phyloP scores from a whole-genome alignment of 1,284 basidiomycete species.

The Fomes fomentarius region DNA sequence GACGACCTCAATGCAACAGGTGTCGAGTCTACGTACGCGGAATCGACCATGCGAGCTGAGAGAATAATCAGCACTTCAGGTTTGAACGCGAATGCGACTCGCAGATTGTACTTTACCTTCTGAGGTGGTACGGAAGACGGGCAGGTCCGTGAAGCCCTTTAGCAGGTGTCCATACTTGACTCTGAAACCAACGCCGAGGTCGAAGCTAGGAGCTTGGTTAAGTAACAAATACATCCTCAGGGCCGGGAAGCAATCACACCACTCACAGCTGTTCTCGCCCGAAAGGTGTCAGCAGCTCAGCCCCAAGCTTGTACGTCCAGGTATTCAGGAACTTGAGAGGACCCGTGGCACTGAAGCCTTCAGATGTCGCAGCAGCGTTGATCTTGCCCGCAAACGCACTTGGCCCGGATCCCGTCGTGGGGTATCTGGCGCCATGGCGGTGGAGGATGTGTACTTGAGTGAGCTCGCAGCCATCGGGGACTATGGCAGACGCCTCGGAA shows the following conservation, averaged over 20 bases:
- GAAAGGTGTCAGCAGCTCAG: constrained; percentile 60
- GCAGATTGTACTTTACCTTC: constrained; percentile 36
- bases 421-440: constrained; percentile 59
- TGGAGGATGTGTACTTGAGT: constrained; percentile 58
- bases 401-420: constrained; percentile 43
- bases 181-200: constrained; percentile 51
- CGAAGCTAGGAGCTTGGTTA: constrained; percentile 38
- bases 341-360: constrained; percentile 46
- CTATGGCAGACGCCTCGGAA: constrained; percentile 46
- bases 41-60: constrained; percentile 53
- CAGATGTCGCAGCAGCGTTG: constrained; percentile 37
- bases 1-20: background rate
- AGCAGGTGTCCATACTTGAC: constrained; percentile 62
- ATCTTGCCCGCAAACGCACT: constrained; percentile 46
- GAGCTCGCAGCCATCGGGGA: constrained; percentile 54
- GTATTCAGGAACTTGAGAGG: constrained; percentile 55
- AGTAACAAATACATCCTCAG: background rate
- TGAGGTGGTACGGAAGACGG: constrained; percentile 65
- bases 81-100: no score
- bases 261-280: constrained; percentile 55
- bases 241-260: background rate
- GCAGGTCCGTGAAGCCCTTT: constrained; percentile 52
- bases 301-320: constrained; percentile 59
- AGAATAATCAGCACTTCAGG: background rate
- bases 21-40: constrained; percentile 43